phyloP scores from a whole-genome alignment of 257 asterid genomes.

The Fraxinus pennsylvanica region DNA sequence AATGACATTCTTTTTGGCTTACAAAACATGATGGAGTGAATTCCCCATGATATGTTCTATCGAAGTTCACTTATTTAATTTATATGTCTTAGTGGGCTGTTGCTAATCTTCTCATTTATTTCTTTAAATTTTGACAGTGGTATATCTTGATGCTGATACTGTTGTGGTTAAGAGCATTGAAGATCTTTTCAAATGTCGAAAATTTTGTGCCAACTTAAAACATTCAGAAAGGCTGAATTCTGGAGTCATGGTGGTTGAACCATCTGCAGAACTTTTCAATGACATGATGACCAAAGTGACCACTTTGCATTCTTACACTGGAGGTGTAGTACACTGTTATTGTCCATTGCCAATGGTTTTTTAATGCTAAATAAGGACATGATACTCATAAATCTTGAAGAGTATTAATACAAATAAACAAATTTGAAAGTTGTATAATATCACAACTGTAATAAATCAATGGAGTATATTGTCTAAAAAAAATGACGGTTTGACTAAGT shows the following conservation, averaged over 20 bases:
- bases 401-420: neutral
- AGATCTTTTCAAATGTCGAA: constrained; percentile 85
- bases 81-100: constrained; percentile 14
- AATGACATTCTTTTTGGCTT: constrained; percentile 14
- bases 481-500: neutral
- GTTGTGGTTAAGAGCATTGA: constrained; percentile 90
- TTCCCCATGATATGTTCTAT: neutral
- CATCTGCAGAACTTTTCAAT: constrained; percentile 75
- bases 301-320: constrained; percentile 88
- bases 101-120: constrained; percentile 14
- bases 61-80: constrained; percentile 12
- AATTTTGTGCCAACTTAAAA: constrained; percentile 94
- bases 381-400: neutral
- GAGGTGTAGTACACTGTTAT: constrained; percentile 56
- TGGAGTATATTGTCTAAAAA: neutral
- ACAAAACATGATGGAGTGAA: constrained; percentile 15
- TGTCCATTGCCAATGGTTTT: constrained; percentile 3
- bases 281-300: constrained; percentile 91
- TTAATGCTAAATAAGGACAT: neutral
- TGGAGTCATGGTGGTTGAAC: constrained; percentile 98
- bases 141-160: constrained; percentile 98
- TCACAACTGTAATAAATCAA: neutral
- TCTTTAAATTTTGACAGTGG: constrained; percentile 62
- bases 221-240: constrained; percentile 98
- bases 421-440: neutral